phyloP scores from a whole-genome alignment of 2,329 filamentous ascomycete genomes.

The Fusarium sp. region DNA sequence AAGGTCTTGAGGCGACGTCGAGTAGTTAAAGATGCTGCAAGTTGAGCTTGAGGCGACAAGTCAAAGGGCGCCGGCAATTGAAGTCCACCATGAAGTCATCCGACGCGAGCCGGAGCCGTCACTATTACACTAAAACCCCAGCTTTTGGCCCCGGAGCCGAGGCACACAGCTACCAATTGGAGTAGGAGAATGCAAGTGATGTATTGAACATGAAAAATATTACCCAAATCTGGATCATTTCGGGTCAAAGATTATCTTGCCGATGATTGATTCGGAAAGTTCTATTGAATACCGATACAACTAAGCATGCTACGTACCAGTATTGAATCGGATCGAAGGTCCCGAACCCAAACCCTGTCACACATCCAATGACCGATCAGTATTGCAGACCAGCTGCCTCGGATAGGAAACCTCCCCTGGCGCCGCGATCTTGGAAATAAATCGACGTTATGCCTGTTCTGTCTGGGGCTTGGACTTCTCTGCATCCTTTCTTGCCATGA shows the following conservation, averaged over 20 bases:
- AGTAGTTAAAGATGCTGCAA: conserved; percentile 42
- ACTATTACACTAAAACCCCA: conserved; percentile 42
- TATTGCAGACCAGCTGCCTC: conserved; percentile 38
- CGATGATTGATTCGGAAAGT: conserved; percentile 31
- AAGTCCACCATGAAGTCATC: conserved; percentile 51
- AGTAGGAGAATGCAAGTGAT: conserved; percentile 10
- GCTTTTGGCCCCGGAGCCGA: conserved; percentile 49
- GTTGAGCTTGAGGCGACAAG: conserved; percentile 23
- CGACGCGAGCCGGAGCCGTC: conserved; percentile 51
- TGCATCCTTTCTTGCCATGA: conserved; percentile 43
- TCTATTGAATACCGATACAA: conserved; percentile 35
- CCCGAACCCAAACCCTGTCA: conserved; percentile 7
- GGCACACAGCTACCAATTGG: conserved; percentile 17
- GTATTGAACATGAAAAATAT: conserved; percentile 23
- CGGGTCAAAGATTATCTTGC: conserved; percentile 29
- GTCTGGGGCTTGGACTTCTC: conserved; percentile 11
- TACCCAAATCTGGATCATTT: conserved; percentile 25
- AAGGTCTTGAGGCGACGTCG: conserved; percentile 7
- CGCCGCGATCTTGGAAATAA: not conserved
- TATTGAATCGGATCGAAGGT: conserved; percentile 18
- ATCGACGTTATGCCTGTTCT: conserved; percentile 14
- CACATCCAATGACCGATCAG: conserved; percentile 38
- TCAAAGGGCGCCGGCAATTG: conserved; percentile 43
- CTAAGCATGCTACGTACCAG: conserved; percentile 18
- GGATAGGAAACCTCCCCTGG: conserved; percentile 31